Percentiles rank a stretch among this genome's conserved stretches.
Conservation (phyloP, 2,329 filamentous ascomycete genomes). For the Hypoxylon rubiginosum region DNA sequence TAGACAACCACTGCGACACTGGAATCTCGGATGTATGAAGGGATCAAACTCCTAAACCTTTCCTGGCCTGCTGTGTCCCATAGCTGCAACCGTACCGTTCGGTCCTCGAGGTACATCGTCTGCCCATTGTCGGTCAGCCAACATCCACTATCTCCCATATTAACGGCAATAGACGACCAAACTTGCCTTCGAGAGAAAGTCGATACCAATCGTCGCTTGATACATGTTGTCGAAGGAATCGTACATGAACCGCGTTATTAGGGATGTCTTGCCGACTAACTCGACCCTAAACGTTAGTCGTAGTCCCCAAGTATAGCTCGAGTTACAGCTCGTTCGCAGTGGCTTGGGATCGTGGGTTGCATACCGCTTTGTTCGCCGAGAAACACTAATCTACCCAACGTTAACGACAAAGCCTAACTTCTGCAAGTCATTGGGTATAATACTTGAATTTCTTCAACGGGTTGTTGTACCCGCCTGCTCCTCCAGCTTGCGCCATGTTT, state of each 20-base stretch:
- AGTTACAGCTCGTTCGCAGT: neutral
- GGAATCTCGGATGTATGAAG: constrained; percentile 98
- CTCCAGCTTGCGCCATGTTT: constrained; percentile 81
- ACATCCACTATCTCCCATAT: neutral
- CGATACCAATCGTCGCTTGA: constrained; percentile 98
- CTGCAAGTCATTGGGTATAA: constrained; percentile 38
- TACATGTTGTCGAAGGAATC: constrained; percentile 99
- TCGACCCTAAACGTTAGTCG: constrained; percentile 24
- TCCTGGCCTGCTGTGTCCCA: constrained; percentile 99
- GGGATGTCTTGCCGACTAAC: constrained; percentile 94
- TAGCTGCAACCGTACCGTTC: constrained; percentile 95
- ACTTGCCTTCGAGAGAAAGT: constrained; percentile 95
- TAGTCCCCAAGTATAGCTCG: constrained; percentile 8
- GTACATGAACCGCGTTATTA: constrained; percentile 99
- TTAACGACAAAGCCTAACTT: constrained; percentile 29
- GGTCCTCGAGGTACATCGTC: constrained; percentile 99
- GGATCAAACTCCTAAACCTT: constrained; percentile 95
- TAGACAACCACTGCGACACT: constrained; percentile 99
- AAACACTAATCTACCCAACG: constrained; percentile 84
- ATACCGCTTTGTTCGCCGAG: constrained; percentile 98
- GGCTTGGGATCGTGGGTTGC: constrained; percentile 48
- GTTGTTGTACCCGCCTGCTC: constrained; percentile 90
- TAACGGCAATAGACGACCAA: neutral
- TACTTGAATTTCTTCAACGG: constrained; percentile 99
- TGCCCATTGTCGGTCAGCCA: constrained; percentile 52